phyloP scores from a whole-genome alignment of 2,329 filamentous ascomycete species.

The Aspergillus felis region DNA sequence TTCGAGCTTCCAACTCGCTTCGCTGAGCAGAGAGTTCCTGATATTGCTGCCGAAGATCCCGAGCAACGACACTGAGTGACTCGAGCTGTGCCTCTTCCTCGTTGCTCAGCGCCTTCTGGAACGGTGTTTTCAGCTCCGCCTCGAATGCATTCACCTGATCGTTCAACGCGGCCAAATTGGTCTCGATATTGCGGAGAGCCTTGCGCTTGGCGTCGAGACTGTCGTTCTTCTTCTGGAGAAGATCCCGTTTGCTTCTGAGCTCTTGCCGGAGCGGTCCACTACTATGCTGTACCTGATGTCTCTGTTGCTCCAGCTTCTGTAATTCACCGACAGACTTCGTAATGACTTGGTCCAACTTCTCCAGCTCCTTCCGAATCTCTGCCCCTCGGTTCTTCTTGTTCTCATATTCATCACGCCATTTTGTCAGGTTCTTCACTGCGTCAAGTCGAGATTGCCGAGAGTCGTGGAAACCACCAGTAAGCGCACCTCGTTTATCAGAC shows the following conservation, averaged over 20 bases:
- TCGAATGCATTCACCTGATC: slow-evolving; percentile 74
- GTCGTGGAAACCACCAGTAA: slow-evolving; percentile 94
- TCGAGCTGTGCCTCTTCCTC: slow-evolving; percentile 82
- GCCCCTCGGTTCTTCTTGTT: slow-evolving; percentile 58
- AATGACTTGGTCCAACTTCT: slow-evolving; percentile 81
- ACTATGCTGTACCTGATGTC: slow-evolving; percentile 73
- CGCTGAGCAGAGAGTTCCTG: slow-evolving; percentile 69
- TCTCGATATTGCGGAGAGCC: slow-evolving; percentile 64
- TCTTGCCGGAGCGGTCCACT: slow-evolving; percentile 77
- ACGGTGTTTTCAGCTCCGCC: slow-evolving; percentile 76
- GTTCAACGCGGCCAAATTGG: slow-evolving; percentile 69
- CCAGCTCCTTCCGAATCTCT: slow-evolving; percentile 66
- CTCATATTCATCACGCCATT: slow-evolving; percentile 72
- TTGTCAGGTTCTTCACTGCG: slow-evolving; percentile 70
- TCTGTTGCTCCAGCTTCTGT: slow-evolving; percentile 75
- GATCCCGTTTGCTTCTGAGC: slow-evolving; percentile 67
- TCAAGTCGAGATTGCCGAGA: slow-evolving; percentile 80
- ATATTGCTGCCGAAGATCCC: slow-evolving; percentile 72
- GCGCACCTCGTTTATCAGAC: slow-evolving; percentile 88
- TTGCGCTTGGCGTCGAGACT: slow-evolving; percentile 69
- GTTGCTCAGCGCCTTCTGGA: slow-evolving; percentile 81
- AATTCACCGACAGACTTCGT: slow-evolving; percentile 79
- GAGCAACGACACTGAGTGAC: slow-evolving; percentile 62
- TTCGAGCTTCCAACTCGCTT: slow-evolving; percentile 73
- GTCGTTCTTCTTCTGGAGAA: slow-evolving; percentile 68